Percentiles rank a stretch among this genome's conserved stretches.
Conservation (phyloP, 2,329 filamentous ascomycete genomes). For the Leptographium galeiforme region DNA sequence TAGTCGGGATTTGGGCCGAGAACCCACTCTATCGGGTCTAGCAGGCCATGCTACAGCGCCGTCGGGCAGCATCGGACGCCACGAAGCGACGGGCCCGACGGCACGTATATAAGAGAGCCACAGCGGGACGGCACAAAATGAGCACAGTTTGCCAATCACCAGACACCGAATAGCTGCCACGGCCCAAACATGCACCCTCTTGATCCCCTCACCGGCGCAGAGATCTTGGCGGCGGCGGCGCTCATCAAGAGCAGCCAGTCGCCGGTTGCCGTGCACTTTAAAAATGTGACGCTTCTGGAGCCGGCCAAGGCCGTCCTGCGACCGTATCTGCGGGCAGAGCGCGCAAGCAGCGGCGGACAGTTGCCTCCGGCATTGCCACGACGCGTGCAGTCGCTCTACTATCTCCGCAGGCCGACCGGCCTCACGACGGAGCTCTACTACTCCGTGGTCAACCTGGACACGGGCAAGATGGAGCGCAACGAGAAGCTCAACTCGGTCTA, state of each 20-base stretch:
- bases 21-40: too few species aligned
- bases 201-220: conserved; percentile 32
- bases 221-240: conserved; percentile 37
- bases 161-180: too few species aligned
- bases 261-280: conserved; percentile 24
- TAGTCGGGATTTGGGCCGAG: too few species aligned
- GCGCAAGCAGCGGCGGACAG: not conserved
- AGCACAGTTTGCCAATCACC: too few species aligned
- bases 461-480: conserved; percentile 37
- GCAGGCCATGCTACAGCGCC: too few species aligned
- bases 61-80: too few species aligned
- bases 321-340: not conserved
- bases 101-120: too few species aligned
- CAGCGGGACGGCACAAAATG: too few species aligned
- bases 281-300: not conserved
- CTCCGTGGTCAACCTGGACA: conserved; percentile 36
- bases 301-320: not conserved
- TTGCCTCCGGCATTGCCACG: not conserved
- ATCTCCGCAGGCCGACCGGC: conserved; percentile 28
- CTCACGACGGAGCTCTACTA: conserved; percentile 31
- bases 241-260: conserved; percentile 42
- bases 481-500: conserved; percentile 25
- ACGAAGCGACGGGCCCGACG: too few species aligned
- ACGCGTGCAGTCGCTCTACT: not conserved
- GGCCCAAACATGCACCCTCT: conserved; percentile 33